Conservation (phyloP, 2,329 filamentous ascomycete genomes). For the Neofusicoccum laricinum region DNA sequence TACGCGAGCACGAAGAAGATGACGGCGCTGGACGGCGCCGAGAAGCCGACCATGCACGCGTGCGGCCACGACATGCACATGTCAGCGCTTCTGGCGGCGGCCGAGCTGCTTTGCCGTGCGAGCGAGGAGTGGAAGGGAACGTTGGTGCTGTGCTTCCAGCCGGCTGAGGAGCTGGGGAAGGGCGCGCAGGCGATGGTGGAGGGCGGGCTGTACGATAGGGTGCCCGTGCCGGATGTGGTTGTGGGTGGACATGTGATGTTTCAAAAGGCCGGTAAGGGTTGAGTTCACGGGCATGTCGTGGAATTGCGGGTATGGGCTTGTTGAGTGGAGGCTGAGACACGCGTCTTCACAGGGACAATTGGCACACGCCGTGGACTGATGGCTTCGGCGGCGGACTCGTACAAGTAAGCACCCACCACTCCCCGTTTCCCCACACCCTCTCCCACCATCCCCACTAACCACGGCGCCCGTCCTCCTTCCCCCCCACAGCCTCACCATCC, state of each 20-base stretch:
- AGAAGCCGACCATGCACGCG: constrained; percentile 63
- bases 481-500: constrained; percentile 45
- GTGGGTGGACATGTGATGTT: constrained; percentile 59
- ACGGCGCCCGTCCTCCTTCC: background rate
- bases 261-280: constrained; percentile 29
- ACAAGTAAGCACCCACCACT: constrained; percentile 21
- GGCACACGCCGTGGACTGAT: constrained; percentile 43
- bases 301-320: background rate
- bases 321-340: background rate
- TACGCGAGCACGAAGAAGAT: constrained; percentile 53
- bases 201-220: constrained; percentile 54
- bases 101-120: constrained; percentile 47
- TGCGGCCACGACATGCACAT: constrained; percentile 69
- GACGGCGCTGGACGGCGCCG: constrained; percentile 45
- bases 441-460: background rate
- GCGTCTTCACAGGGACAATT: constrained; percentile 30
- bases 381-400: constrained; percentile 41
- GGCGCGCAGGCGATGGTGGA: constrained; percentile 64
- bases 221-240: constrained; percentile 55
- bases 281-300: too few relatives aligned
- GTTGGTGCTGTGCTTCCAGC: constrained; percentile 64
- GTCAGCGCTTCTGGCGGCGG: constrained; percentile 55
- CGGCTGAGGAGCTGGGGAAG: constrained; percentile 61
- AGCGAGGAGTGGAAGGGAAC: constrained; percentile 59
- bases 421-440: background rate